Evolutionary conservation across 1,139 yeast genomes (phyloP), one percentile per base, ranked within the genome.

Genomic region (Suhomyces bribrorum): DNA sequence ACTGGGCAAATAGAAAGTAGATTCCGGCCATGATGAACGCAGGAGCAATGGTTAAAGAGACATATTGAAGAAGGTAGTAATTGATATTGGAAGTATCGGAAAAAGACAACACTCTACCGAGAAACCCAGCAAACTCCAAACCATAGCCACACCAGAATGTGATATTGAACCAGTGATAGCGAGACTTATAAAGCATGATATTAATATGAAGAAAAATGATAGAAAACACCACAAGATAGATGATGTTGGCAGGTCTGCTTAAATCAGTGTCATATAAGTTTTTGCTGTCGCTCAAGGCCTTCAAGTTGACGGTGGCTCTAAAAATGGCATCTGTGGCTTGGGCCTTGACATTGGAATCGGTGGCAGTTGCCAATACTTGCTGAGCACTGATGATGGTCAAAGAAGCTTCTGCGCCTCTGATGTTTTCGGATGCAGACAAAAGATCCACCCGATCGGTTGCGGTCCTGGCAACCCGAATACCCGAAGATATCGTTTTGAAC

Each of bases 21-120:
- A 89, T 71, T 5, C 95, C 96, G 4, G 86, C 97, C 89, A 87
- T 86, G 38, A 86, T 72, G 58, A 90, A 88, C 5, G 92, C 92
- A 0, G 97, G 97, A 0, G 89, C 92, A 37, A 89, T 65, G 0
- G 95, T 87, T 45, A 88, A 66, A 42, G 84, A 67, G 36, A 83
- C 76, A 47, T 81, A 77, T 59, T 89, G 96, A 46, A 81, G 61
- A 38, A 86, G 60, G 56, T 71, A 89, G 34, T 66, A 66, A 43
- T 73, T 58, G 36, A 64, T 46, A 33, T 63, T 57, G n/a, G 64
- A 57, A 45, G 75, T 61, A 44, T 66, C 64, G 4, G 75, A 59
- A 34, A 77, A 59, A 8, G 79, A 61, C 23, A 64, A 43, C 2
- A 63, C 59, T 43, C 96, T 66, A 5, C 86, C 89, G 31, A 78